Base-by-base conservation (phyloP, 2,329 filamentous ascomycete genomes). In the Lachnellula hyalina region DNA sequence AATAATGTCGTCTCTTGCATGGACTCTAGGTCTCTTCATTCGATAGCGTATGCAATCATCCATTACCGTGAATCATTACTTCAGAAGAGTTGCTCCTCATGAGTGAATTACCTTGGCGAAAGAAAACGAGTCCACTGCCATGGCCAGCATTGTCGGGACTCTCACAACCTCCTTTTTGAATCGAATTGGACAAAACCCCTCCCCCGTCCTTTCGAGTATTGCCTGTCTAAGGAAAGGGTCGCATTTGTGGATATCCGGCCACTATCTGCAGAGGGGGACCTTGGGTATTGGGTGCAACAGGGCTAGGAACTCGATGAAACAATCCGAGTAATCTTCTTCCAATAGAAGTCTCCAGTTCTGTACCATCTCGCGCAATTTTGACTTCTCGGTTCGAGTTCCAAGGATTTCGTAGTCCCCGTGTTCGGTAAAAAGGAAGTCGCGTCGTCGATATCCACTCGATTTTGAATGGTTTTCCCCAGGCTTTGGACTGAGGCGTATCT, bases 311-410 rank as follows among this genome's bases (percentile, higher is more conserved):
- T 15, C 79, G 74, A 63, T 89, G 86, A 71, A 97, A 96, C 65
- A 96, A 80, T 45, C 85, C 84, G 59, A 95, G 77, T 52, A 97
- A 74, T 64, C 83, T 83, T 64, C 84, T 83, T 5, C 92, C 93
- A 44, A 96, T 82, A 32, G 78, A 82, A 28, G 92, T 89, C 71
- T 97, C 93, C 51, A 97, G 76, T 70, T 97, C 93, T 0, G 93
- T 97, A 2, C 93, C 93, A 65, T 97, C 93, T 65, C 93, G 81
- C 23, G 93, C 93, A 67, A 97, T 96, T 72, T 97, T 97, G 59
- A 97, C 89, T 68, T 97, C 93, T 51, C 93, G 79, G 67, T 96
- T 96, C 4, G 90, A 88, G 70, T 97, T 97, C 90, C 91, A 96
- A 0, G 90, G 88, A 68, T 97, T 97, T 35, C 92, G 82, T 53